Evolutionary conservation across 345 rosid genomes (phyloP), one percentile per base, ranked within the genome.

Genomic region (Rhizophora apiculata): DNA sequence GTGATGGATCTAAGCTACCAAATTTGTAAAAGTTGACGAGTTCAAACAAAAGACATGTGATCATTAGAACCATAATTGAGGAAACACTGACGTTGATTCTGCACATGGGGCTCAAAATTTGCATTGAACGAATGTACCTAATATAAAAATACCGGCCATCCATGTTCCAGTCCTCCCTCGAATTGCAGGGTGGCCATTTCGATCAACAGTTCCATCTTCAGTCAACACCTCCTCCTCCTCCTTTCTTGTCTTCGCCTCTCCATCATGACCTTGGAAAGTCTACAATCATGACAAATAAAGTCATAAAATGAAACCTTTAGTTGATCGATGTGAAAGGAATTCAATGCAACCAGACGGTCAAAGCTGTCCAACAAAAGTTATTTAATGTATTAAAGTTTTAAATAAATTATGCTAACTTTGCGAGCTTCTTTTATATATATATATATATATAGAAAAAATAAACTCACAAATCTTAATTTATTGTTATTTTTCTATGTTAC

Each of bases 111-210:
- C 11, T 24, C 18, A 1, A 24, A 56, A 9, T 22, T 24, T 24
- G 30, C 6, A 24, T 56, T 11, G 49, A 43, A 43, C 3, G 30
- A 24, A 19, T 53, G 8, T 67, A 71, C 79, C 63, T 31, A 76
- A 60, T 39, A 76, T 67, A 39, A 76, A 54, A 54, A 34, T 62
- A 30, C 68, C 79, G 26, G 79, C 72, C 8, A 63, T 8, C 79
- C 79, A 76, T 32, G 48, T 22, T 56, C 79, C 79, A 7, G 75
- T 60, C 36, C 15, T 71, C 15, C 37, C 58, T 54, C 74, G 51
- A 27, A 67, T 51, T 13, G 79, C 79, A 19, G 79, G 79, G 20
- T 60, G 43, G 6, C 79, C 79, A 36, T 67, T 59, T 62, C 79
- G 21, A 27, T 76, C 72, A 6, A 71, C 79, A 5, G 63, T 76